Percentiles rank a stretch among this genome's conserved stretches.
These are phyloP conservation scores for Dillenia turbinata DNA, from an alignment of 164 flowering plant species.

Conservation along the genomic window DNA sequence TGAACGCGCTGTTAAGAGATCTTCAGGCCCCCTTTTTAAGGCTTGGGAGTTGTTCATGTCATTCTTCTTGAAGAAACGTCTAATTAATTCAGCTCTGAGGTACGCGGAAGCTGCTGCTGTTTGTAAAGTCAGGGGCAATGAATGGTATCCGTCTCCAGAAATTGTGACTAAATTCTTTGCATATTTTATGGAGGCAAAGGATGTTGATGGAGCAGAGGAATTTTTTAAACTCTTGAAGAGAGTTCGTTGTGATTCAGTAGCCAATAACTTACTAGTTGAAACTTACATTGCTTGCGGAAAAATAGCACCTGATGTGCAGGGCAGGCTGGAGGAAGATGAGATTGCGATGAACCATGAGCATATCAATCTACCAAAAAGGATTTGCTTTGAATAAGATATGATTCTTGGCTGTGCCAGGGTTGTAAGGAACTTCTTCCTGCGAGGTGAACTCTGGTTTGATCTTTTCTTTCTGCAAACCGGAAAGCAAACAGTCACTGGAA, in stretches of 20 bases:
- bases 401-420: neutral
- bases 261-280: slow-evolving; percentile 9
- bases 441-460: neutral
- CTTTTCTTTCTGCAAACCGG: neutral
- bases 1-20: slow-evolving; percentile 14
- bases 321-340: slow-evolving; percentile 4
- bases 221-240: slow-evolving; percentile 22
- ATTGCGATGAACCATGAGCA: slow-evolving; percentile 3
- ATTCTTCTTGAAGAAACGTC: slow-evolving; percentile 21
- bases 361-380: slow-evolving; percentile 12
- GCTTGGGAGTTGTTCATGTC: slow-evolving; percentile 21
- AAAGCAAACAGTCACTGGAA: too few relatives aligned
- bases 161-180: slow-evolving; percentile 13
- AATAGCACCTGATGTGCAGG: slow-evolving; percentile 3
- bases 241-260: slow-evolving; percentile 10
- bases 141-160: slow-evolving; percentile 18
- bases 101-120: slow-evolving; percentile 22
- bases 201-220: slow-evolving; percentile 19
- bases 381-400: slow-evolving; percentile 1
- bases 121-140: slow-evolving; percentile 1
- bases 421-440: neutral
- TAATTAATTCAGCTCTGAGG: slow-evolving; percentile 25
- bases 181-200: slow-evolving; percentile 22
- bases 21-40: slow-evolving; percentile 11
- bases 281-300: slow-evolving; percentile 10